Percentiles rank a stretch among this genome's conserved stretches.
These are phyloP conservation scores for Calonectria pauciramosa DNA, from an alignment of 2,329 filamentous ascomycete species.

Conservation along the genomic window DNA sequence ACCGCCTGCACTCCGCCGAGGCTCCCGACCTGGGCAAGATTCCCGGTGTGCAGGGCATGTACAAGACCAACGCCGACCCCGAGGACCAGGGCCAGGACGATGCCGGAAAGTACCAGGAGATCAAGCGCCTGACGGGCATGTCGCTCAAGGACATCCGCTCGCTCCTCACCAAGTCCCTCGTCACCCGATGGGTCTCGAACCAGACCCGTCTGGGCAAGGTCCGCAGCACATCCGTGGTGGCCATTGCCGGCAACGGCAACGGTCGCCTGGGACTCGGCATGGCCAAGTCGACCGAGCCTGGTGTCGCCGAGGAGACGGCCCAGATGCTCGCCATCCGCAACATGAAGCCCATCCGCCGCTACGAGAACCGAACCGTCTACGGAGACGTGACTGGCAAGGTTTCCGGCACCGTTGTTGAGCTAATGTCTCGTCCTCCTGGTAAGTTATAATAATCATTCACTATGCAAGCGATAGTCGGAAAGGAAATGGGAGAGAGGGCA, in stretches of 20 bases:
- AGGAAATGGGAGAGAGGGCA: background rate
- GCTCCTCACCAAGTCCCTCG: slow-evolving; percentile 79
- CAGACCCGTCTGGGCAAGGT: slow-evolving; percentile 98
- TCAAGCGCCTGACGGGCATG: slow-evolving; percentile 70
- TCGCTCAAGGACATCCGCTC: slow-evolving; percentile 63
- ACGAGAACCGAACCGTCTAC: slow-evolving; percentile 93
- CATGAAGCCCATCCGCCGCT: slow-evolving; percentile 92
- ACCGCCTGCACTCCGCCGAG: slow-evolving; percentile 57
- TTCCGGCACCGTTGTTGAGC: slow-evolving; percentile 86
- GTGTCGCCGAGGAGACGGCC: slow-evolving; percentile 79
- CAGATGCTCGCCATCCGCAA: slow-evolving; percentile 87
- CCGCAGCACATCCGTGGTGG: slow-evolving; percentile 79
- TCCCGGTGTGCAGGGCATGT: slow-evolving; percentile 65
- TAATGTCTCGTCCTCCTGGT: slow-evolving; percentile 91
- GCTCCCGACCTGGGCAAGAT: slow-evolving; percentile 67
- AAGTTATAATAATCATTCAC: slow-evolving; percentile 57
- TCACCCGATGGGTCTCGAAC: slow-evolving; percentile 83
- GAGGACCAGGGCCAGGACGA: slow-evolving; percentile 66
- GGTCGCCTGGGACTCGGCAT: slow-evolving; percentile 91
- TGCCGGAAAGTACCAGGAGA: slow-evolving; percentile 62
- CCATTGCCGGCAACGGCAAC: slow-evolving; percentile 88
- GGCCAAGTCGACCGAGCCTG: slow-evolving; percentile 84
- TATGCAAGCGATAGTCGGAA: background rate
- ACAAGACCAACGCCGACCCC: slow-evolving; percentile 63
- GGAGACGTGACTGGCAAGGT: slow-evolving; percentile 88